Evolutionary conservation across 2,329 filamentous ascomycete species (phyloP).

Genomic region (Chaetomiaceae sp.): DNA sequence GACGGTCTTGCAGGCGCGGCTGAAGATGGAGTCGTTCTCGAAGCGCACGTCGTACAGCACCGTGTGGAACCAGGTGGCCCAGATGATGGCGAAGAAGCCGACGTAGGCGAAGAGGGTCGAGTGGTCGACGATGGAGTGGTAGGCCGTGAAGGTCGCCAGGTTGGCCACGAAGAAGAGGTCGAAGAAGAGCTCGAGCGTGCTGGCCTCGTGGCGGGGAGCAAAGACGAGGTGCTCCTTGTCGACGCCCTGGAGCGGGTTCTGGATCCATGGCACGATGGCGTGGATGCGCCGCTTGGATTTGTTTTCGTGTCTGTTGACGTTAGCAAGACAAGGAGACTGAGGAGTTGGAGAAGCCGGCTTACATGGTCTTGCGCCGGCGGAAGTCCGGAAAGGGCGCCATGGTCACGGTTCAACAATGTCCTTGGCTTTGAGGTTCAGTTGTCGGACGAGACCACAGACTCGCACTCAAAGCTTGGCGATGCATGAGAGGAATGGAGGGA

Average conservation of each 20-base stretch:
- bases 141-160: conserved; percentile 20
- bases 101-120: conserved; percentile 21
- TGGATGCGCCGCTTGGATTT: conserved; percentile 15
- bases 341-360: neutral
- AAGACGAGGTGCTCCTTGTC: conserved; percentile 21
- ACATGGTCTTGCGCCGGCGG: neutral
- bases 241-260: conserved; percentile 22
- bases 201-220: conserved; percentile 18
- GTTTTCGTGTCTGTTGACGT: conserved; percentile 27
- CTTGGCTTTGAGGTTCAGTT: no score
- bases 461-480: neutral
- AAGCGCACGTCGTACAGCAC: conserved; percentile 22
- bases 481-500: neutral
- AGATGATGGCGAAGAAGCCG: conserved; percentile 23
- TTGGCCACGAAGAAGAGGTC: conserved; percentile 23
- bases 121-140: conserved; percentile 21
- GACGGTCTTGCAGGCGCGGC: conserved; percentile 16
- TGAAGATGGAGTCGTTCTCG: conserved; percentile 19
- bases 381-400: conserved; percentile 2
- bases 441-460: no score
- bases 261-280: conserved; percentile 18
- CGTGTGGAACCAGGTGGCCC: conserved; percentile 21
- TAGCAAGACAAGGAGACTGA: neutral
- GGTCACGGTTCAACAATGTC: neutral
- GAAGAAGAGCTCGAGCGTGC: conserved; percentile 20